Base-by-base conservation (phyloP, 441 rosid genomes). In the Gossypium aridum region DNA sequence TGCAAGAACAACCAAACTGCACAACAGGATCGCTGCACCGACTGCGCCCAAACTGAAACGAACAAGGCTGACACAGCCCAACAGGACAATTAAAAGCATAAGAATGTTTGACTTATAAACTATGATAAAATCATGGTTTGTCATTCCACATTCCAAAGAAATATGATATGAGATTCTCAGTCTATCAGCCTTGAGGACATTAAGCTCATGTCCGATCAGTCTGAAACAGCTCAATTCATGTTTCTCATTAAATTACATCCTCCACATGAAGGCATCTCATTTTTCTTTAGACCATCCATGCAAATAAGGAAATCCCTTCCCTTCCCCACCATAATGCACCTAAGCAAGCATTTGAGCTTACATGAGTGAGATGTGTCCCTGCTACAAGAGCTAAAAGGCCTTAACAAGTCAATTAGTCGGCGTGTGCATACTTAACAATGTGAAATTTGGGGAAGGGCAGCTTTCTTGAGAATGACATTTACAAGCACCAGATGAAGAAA, bases 1-100 rank as follows among this genome's bases (percentile, higher is more conserved):
- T 39, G 90, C 85, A 77, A 91, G 88, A 77, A 89, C 85, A 63
- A 84, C 77, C 88, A 88, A 79, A 83, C 92, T 81, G 79, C 88
- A 86, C 75, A 90, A 77, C 51, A 88, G 76, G 77, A 86, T 77
- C 63, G 80, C 89, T 76, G 89, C 94, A 80, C 94, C 89, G 65
- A 82, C 47, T 22, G 87, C 75, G 61, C 89, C 88, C 31, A 85
- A 77, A 43, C 81, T 26, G 78, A 82, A 84, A 63, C 87, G 87
- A 70, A 86, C 79, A 71, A 88, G 75, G 75, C 96, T 89, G 89
- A 74, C 45, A 76, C 47, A 76, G 71, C 5, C 34, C 39, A 76
- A 75, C 64, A 76, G 70, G 69, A 20, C 26, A 64, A 57, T 31
- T 76, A 64, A 43, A 56, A 72, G 51, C 45, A 57, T 55, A 51